Conservation (phyloP, 148 eudicot genomes). For the Bassia scoparia region DNA sequence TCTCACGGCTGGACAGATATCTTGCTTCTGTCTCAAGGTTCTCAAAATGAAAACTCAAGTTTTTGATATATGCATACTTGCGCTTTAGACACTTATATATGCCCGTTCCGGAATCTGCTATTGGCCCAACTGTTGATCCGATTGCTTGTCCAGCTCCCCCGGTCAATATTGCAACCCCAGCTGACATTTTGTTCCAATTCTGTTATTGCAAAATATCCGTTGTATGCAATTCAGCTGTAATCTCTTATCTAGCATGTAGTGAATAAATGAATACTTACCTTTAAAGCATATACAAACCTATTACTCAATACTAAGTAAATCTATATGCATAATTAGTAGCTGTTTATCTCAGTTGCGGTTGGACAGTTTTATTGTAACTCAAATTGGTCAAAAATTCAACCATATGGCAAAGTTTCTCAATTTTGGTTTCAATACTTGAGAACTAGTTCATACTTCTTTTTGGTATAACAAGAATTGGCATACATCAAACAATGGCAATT, state of each 20-base stretch:
- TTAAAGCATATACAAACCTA: no score
- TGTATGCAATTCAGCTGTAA: background rate
- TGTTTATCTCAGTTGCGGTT: no score
- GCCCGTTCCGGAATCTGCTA: slow-evolving; percentile 21
- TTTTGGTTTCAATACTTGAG: no score
- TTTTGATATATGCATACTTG: slow-evolving; percentile 20
- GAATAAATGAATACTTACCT: no score
- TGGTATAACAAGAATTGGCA: no score
- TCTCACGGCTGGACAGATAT: slow-evolving; percentile 7
- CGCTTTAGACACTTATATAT: slow-evolving; percentile 14
- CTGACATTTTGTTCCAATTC: slow-evolving; percentile 14
- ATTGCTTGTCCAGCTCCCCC: slow-evolving; percentile 28
- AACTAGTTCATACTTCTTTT: no score
- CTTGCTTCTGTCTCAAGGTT: slow-evolving; percentile 16
- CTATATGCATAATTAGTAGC: no score
- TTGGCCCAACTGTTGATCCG: slow-evolving; percentile 24
- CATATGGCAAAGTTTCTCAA: no score
- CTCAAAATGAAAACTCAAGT: slow-evolving; percentile 6
- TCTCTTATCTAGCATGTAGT: background rate
- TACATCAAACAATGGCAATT: no score
- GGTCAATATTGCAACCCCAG: slow-evolving; percentile 9
- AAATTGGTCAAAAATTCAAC: no score
- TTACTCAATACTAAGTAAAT: no score
- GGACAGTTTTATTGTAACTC: no score
- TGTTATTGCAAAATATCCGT: background rate